Conservation (phyloP, 2,329 filamentous ascomycete species). For the Fusarium falciforme region DNA sequence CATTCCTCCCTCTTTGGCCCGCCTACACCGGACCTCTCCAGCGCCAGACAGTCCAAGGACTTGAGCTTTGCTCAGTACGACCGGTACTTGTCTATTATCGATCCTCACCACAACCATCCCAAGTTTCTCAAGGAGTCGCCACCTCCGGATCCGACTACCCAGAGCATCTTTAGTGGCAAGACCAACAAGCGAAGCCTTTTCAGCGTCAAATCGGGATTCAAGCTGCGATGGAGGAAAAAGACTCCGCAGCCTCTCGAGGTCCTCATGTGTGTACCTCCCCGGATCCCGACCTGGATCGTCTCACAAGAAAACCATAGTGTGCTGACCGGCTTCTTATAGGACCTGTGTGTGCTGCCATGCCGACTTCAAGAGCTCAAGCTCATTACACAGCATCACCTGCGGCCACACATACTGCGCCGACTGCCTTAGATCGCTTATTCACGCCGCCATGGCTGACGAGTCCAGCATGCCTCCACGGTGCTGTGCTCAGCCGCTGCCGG, state of each 20-base stretch:
- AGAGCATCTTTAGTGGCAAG: conserved; percentile 58
- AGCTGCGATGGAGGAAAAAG: conserved; percentile 57
- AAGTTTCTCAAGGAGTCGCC: conserved; percentile 52
- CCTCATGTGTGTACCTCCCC: conserved; percentile 44
- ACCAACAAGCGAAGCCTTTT: conserved; percentile 57
- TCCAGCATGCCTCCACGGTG: conserved; percentile 72
- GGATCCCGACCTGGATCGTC: conserved; percentile 13
- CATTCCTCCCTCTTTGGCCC: conserved; percentile 55
- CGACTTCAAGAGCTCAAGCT: conserved; percentile 57
- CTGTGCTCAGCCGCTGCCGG: conserved; percentile 67
- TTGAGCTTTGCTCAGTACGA: conserved; percentile 65
- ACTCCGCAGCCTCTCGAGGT: conserved; percentile 44
- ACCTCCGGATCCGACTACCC: conserved; percentile 46
- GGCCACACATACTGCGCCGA: conserved; percentile 68
- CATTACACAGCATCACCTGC: conserved; percentile 65
- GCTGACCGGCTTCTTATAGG: conserved; percentile 51
- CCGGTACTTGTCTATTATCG: conserved; percentile 59
- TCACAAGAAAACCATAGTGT: conserved; percentile 6
- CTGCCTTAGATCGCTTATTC: conserved; percentile 66
- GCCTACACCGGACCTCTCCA: conserved; percentile 34
- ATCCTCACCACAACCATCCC: conserved; percentile 56
- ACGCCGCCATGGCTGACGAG: conserved; percentile 66
- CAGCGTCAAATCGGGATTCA: conserved; percentile 58
- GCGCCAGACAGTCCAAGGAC: conserved; percentile 48
- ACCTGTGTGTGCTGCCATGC: conserved; percentile 69